A percentile compares a stretch with the other conserved stretches of the same genome.
Conservation (phyloP, 257 asterid species). For the Lantana camara region DNA sequence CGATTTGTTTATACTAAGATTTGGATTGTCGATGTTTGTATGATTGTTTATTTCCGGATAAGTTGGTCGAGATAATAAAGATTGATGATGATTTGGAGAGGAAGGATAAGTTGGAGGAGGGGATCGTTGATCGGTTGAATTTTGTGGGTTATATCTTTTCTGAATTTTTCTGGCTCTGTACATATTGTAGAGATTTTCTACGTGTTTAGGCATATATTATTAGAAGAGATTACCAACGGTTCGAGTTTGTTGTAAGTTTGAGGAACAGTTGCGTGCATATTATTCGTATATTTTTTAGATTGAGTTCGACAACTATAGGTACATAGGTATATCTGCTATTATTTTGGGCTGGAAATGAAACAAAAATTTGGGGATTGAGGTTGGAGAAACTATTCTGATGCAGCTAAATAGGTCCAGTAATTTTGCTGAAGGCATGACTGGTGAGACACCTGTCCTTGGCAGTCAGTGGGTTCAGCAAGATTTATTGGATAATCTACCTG, state of each 20-base stretch:
- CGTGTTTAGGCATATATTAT: constrained; percentile 4
- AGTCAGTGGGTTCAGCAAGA: constrained; percentile 48
- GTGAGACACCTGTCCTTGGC: constrained; percentile 39
- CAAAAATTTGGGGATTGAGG: constrained; percentile 19
- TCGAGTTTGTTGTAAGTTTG: constrained; percentile 2
- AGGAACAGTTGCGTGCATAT: constrained; percentile 22
- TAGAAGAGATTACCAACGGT: constrained; percentile 17
- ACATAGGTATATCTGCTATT: background rate
- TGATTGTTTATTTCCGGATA: constrained; percentile 31
- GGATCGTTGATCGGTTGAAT: constrained; percentile 36
- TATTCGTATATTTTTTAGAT: background rate
- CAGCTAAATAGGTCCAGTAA: constrained; percentile 40
- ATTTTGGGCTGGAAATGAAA: constrained; percentile 16
- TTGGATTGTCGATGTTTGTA: constrained; percentile 19
- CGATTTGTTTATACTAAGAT: background rate
- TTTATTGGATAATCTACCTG: constrained; percentile 23
- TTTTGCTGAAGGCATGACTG: constrained; percentile 39
- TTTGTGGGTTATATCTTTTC: background rate
- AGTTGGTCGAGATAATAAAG: constrained; percentile 19
- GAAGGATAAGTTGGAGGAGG: constrained; percentile 23
- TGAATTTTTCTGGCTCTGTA: constrained; percentile 1
- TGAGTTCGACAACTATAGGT: background rate
- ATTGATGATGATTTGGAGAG: constrained; percentile 40
- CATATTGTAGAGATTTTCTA: constrained; percentile 28
- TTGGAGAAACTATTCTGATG: constrained; percentile 32